Evolutionary conservation across 1,284 basidiomycete genomes (phyloP).

Genomic region (Tilletiopsis washingtonensis): DNA sequence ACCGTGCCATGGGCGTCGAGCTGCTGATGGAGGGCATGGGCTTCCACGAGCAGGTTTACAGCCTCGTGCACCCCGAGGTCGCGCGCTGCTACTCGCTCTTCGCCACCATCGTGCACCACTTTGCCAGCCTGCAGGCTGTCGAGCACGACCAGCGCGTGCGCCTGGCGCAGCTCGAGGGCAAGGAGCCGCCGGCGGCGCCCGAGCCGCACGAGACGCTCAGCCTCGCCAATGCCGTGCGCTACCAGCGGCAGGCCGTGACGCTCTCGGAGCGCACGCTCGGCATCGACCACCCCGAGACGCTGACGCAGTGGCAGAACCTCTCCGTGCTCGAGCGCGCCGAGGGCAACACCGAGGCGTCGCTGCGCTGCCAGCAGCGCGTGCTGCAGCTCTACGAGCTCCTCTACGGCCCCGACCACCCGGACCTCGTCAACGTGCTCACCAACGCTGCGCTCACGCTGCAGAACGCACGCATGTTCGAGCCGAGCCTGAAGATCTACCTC

Average conservation of each 20-base stretch:
- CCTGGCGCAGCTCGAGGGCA: slow-evolving; percentile 26
- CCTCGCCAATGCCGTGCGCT: slow-evolving; percentile 49
- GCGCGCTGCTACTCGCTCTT: slow-evolving; percentile 54
- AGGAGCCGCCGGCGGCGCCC: slow-evolving; percentile 16
- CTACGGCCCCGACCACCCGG: slow-evolving; percentile 54
- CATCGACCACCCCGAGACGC: slow-evolving; percentile 54
- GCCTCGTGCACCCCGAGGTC: slow-evolving; percentile 56
- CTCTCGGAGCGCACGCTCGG: slow-evolving; percentile 55
- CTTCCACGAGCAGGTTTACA: slow-evolving; percentile 56
- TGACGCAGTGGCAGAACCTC: slow-evolving; percentile 56
- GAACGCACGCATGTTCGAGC: slow-evolving; percentile 27
- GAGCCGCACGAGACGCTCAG: slow-evolving; percentile 48
- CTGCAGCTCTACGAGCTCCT: slow-evolving; percentile 53
- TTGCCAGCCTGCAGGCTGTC: slow-evolving; percentile 19
- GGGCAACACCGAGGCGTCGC: slow-evolving; percentile 48
- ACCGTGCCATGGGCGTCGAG: slow-evolving; percentile 52
- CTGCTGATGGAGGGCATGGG: slow-evolving; percentile 55
- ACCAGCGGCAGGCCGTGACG: slow-evolving; percentile 55
- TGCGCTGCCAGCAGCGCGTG: slow-evolving; percentile 53
- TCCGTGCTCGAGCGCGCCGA: slow-evolving; percentile 54
- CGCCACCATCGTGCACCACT: slow-evolving; percentile 50
- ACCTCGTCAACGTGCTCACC: slow-evolving; percentile 52
- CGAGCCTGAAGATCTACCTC: slow-evolving; percentile 30
- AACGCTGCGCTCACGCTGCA: slow-evolving; percentile 42
- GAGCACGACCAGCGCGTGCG: slow-evolving; percentile 23